Conservation (phyloP, 2,329 filamentous ascomycete genomes). For the Ampelomyces quisqualis region DNA sequence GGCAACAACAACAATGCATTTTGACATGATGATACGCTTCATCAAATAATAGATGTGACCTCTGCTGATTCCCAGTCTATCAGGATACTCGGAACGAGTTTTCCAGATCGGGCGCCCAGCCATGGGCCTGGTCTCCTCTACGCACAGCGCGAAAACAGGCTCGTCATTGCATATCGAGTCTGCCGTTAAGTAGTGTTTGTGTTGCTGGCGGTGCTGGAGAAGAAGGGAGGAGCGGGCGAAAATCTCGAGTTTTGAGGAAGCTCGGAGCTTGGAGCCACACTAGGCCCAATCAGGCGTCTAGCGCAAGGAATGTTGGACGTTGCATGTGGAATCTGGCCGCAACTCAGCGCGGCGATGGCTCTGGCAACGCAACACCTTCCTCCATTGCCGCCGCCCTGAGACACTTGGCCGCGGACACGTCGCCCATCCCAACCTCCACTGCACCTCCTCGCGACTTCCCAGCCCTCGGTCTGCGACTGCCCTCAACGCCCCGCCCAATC, state of each 20-base stretch:
- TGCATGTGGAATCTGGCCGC: slow-evolving; percentile 42
- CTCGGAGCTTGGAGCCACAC: slow-evolving; percentile 20
- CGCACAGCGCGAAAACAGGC: slow-evolving; percentile 70
- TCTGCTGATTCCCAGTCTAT: slow-evolving; percentile 72
- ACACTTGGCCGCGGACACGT: slow-evolving; percentile 11
- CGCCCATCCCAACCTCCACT: slow-evolving; percentile 12
- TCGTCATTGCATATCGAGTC: slow-evolving; percentile 53
- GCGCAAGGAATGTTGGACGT: slow-evolving; percentile 18
- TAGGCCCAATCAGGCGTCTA: slow-evolving; percentile 19
- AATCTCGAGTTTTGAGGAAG: slow-evolving; percentile 34
- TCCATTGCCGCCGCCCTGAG: slow-evolving; percentile 13
- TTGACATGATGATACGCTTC: too few species aligned
- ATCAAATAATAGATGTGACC: too few species aligned
- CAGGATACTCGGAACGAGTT: slow-evolving; percentile 62
- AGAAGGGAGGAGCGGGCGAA: slow-evolving; percentile 44
- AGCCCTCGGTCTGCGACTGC: slow-evolving; percentile 9
- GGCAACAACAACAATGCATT: too few species aligned
- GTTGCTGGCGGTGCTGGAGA: slow-evolving; percentile 56
- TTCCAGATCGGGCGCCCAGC: slow-evolving; percentile 72
- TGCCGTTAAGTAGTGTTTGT: slow-evolving; percentile 62
- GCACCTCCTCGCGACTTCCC: slow-evolving; percentile 4
- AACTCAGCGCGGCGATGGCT: slow-evolving; percentile 23
- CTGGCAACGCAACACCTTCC: slow-evolving; percentile 23
- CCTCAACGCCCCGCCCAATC: slow-evolving; percentile 30
- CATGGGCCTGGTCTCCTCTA: slow-evolving; percentile 63